Percentiles rank a stretch among this genome's conserved stretches.
Conservation (phyloP, 129 eudicot species). For the Flaveria bidentis region DNA sequence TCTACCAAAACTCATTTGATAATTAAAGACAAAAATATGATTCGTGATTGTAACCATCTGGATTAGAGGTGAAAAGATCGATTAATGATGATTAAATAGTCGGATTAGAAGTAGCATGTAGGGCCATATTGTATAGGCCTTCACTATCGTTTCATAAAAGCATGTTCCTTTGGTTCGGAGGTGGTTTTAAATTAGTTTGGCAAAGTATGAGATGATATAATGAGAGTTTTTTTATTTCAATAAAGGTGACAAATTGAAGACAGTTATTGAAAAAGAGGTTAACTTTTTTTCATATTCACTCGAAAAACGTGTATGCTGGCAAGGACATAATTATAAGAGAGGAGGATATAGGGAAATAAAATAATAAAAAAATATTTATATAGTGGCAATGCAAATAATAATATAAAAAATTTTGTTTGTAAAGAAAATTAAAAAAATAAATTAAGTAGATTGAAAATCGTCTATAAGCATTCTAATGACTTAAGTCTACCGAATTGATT, state of each 20-base stretch:
- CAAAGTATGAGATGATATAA: not conserved
- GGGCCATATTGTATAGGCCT: constrained; percentile 17
- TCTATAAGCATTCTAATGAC: no score
- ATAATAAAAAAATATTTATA: no score
- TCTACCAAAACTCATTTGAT: constrained; percentile 12
- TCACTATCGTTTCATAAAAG: not conserved
- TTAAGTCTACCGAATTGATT: no score
- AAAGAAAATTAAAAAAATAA: no score
- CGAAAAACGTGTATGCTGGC: no score
- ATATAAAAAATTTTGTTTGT: no score
- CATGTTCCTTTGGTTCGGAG: not conserved
- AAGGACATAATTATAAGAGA: no score
- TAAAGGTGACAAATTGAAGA: not conserved
- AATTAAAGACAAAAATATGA: constrained; percentile 20
- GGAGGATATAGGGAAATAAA: no score
- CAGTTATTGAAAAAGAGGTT: not conserved
- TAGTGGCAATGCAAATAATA: no score
- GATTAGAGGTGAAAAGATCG: constrained; percentile 13
- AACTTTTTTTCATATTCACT: not conserved
- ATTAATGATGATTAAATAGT: not conserved
- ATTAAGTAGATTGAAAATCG: no score
- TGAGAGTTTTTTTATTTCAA: no score
- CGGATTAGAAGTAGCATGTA: constrained; percentile 13
- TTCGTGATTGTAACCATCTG: constrained; percentile 14
- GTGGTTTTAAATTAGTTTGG: not conserved